Percentiles rank a stretch among this genome's conserved stretches.
phyloP scores from a whole-genome alignment of 305 asterid genomes.

The Andrographis paniculata region DNA sequence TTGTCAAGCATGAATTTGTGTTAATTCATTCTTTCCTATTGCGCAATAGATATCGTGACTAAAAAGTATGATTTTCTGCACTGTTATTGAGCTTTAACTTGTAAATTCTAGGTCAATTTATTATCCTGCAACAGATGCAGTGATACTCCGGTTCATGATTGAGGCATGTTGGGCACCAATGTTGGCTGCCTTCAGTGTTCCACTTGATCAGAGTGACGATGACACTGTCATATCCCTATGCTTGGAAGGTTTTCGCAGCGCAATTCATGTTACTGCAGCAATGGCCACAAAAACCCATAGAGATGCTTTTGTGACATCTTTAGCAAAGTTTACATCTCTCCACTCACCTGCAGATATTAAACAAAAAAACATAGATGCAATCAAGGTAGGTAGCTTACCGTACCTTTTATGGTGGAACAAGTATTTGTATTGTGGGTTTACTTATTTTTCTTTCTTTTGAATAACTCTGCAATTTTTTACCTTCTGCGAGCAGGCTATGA shows the following conservation, averaged over 20 bases:
- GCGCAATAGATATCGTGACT: neutral
- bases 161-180: slow-evolving; percentile 99
- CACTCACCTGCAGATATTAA: slow-evolving; percentile 98
- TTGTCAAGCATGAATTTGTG: too few relatives aligned
- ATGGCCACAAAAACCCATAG: slow-evolving; percentile 99
- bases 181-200: slow-evolving; percentile 99
- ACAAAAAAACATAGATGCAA: slow-evolving; percentile 92
- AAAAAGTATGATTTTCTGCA: slow-evolving; percentile 5
- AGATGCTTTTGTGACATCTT: slow-evolving; percentile 95
- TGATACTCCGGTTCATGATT: slow-evolving; percentile 91
- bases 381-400: slow-evolving; percentile 52
- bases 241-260: slow-evolving; percentile 84
- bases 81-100: slow-evolving; percentile 26
- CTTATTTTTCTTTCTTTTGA: too few relatives aligned
- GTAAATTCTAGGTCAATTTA: slow-evolving; percentile 80
- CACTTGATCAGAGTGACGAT: slow-evolving; percentile 92
- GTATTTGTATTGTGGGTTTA: neutral
- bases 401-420: slow-evolving; percentile 10
- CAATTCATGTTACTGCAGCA: slow-evolving; percentile 94
- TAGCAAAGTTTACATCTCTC: slow-evolving; percentile 95
- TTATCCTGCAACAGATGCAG: slow-evolving; percentile 95
- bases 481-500: slow-evolving; percentile 53
- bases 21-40: too few relatives aligned
- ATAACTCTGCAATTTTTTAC: slow-evolving; percentile 1
- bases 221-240: slow-evolving; percentile 69